Conservation (phyloP, 2,329 filamentous ascomycete species). For the Acrodontium crateriforme region DNA sequence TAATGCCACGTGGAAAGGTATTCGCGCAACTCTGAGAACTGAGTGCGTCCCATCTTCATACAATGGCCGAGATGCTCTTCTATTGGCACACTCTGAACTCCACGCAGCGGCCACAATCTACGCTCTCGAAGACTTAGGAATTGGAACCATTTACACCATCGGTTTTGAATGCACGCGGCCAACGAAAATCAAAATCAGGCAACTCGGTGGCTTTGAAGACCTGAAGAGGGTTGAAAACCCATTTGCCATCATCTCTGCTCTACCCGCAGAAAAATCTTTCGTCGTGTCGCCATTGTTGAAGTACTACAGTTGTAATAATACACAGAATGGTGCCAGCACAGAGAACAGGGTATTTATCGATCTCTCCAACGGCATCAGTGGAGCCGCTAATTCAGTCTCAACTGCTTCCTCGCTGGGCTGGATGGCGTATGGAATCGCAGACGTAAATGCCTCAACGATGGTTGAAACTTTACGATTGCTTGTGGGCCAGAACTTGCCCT, state of each 20-base stretch:
- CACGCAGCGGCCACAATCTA: slow-evolving; percentile 70
- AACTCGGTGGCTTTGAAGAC: slow-evolving; percentile 57
- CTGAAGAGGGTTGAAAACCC: slow-evolving; percentile 68
- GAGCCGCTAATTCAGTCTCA: slow-evolving; percentile 53
- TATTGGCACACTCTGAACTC: slow-evolving; percentile 57
- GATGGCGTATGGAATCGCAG: slow-evolving; percentile 63
- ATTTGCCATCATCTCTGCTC: slow-evolving; percentile 67
- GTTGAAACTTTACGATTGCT: slow-evolving; percentile 67
- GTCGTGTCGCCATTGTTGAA: slow-evolving; percentile 66
- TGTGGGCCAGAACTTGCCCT: slow-evolving; percentile 68
- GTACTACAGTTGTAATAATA: slow-evolving; percentile 50
- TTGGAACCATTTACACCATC: slow-evolving; percentile 71
- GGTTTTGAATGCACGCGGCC: too few relatives aligned
- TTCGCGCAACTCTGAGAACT: slow-evolving; percentile 64
- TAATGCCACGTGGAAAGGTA: slow-evolving; percentile 76
- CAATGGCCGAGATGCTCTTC: slow-evolving; percentile 57
- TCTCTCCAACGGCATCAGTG: slow-evolving; percentile 49
- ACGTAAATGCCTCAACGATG: slow-evolving; percentile 72
- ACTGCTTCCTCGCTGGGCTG: slow-evolving; percentile 65
- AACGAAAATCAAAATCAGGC: slow-evolving; percentile 47
- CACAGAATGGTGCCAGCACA: slow-evolving; percentile 22
- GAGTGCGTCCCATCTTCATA: slow-evolving; percentile 77
- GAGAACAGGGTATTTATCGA: slow-evolving; percentile 63
- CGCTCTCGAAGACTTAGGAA: slow-evolving; percentile 59
- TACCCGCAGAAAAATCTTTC: slow-evolving; percentile 64